Conservation (phyloP, 2,329 filamentous ascomycete species). For the Colletotrichum gigasporum region DNA sequence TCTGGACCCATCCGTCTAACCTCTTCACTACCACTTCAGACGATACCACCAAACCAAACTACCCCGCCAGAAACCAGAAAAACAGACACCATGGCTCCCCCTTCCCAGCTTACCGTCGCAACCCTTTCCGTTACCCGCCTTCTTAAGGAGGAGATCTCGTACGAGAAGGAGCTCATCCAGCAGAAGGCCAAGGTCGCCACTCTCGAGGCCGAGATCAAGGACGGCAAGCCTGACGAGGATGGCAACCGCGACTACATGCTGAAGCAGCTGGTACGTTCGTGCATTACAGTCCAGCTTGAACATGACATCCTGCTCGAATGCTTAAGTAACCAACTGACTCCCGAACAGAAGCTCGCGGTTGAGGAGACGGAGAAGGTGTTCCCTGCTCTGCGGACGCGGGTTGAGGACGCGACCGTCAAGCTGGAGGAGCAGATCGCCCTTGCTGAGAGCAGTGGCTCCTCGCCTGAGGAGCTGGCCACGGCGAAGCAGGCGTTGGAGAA, state of each 20-base stretch:
- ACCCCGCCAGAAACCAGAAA: background rate
- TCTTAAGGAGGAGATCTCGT: conserved; percentile 90
- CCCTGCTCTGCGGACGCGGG: conserved; percentile 74
- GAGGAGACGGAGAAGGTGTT: conserved; percentile 90
- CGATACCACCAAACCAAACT: background rate
- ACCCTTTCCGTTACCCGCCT: conserved; percentile 83
- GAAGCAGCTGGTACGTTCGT: conserved; percentile 82
- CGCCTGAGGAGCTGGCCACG: conserved; percentile 60
- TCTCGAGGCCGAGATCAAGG: conserved; percentile 68
- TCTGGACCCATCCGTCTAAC: background rate
- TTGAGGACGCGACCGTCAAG: conserved; percentile 75
- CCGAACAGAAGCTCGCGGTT: conserved; percentile 75
- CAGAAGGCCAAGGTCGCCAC: conserved; percentile 78
- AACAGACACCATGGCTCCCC: conserved; percentile 72
- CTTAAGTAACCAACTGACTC: background rate
- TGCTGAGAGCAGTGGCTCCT: conserved; percentile 56
- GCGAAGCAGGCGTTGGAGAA: conserved; percentile 64
- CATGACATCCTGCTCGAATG: background rate
- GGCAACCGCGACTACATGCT: conserved; percentile 82
- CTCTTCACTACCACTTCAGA: background rate
- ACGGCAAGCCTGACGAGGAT: conserved; percentile 63
- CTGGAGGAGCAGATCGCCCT: conserved; percentile 81
- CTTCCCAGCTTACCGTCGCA: conserved; percentile 79
- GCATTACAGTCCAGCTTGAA: background rate
- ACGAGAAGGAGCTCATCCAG: conserved; percentile 83